Base-by-base conservation (phyloP, 2,329 filamentous ascomycete genomes). In the Aspergillus terreus region DNA sequence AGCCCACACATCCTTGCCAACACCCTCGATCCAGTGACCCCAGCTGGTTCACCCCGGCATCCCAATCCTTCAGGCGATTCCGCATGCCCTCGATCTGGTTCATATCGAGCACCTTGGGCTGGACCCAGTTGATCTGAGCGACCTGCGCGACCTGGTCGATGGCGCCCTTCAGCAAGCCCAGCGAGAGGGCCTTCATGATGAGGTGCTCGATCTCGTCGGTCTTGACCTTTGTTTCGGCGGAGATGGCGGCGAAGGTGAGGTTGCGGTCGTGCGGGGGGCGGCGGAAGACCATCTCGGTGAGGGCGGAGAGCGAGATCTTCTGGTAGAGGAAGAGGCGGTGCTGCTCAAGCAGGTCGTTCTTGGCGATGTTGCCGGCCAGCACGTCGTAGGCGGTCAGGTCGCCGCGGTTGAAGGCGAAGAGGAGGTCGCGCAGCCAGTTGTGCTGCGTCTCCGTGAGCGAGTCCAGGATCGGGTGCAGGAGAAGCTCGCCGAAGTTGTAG, bases 401-500 rank as follows among this genome's bases (percentile, higher is more conserved):
- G 61, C 94, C 94, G 44, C 91, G 86, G 78, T 99, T 99, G 79
- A 96, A 99, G 52, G 94, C 92, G 67, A 96, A 95, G 43, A 99
- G 84, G n/a, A 99, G 85, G 41, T 96, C 89, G 57, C 91, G 88
- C 58, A 99, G 82, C 94, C 94, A 99, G 47, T 85, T 79, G 69
- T 95, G 83, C 40, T 86, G 82, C 21, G 87, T 85, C 63, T 86
- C 83, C 65, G 79, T 79, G 47, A 99, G 83, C 17, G 88, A 86
- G 67, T 96, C 89, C 57, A 99, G 85, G 67, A 99, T 95, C 3
- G 94, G 94, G 71, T 99, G 94, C 61, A 99, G 83, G 30, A 99
- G 84, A n/a, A 99, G 86, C 78, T 99, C 94, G 71, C 94, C 94
- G 64, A 99, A 99, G 79, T 99, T 99, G 83, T 99, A 97, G 76